Evolutionary conservation across 495 filamentous ascomycete genomes (phyloP).

Genomic region (Chaetomium cochliodes): DNA sequence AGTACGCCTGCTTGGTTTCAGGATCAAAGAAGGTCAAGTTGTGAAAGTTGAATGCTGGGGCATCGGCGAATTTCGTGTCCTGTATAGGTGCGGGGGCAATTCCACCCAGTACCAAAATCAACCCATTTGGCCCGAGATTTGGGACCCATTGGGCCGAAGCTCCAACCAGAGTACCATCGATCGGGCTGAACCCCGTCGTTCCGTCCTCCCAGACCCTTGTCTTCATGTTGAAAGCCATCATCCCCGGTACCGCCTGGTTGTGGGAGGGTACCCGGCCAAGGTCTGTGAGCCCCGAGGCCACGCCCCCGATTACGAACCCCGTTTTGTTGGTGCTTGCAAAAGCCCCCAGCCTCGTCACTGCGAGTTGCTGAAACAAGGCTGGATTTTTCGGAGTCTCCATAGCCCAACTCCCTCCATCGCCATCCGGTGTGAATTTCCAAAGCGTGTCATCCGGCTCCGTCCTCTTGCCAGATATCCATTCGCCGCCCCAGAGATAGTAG

Average conservation of each 20-base stretch:
- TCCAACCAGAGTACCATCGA: background rate
- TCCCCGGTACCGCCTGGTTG: slow-evolving; percentile 25
- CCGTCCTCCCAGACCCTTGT: slow-evolving; percentile 22
- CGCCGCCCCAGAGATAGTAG: slow-evolving; percentile 43
- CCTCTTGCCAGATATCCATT: background rate
- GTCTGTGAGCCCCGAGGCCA: background rate
- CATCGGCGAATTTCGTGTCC: too few species aligned
- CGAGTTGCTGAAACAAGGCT: background rate
- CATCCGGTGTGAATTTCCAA: slow-evolving; percentile 40
- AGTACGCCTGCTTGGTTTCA: slow-evolving; percentile 34
- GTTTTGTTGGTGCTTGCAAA: slow-evolving; percentile 13
- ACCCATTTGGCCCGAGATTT: slow-evolving; percentile 27
- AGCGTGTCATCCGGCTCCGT: slow-evolving; percentile 27
- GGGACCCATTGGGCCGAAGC: slow-evolving; percentile 27
- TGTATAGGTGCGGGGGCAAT: background rate
- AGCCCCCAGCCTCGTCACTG: slow-evolving; percentile 13
- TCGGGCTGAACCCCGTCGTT: slow-evolving; percentile 18
- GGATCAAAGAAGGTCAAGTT: slow-evolving; percentile 41
- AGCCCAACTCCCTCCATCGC: slow-evolving; percentile 41
- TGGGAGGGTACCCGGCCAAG: background rate
- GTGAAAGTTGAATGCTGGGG: slow-evolving; percentile 21
- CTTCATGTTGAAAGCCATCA: slow-evolving; percentile 27
- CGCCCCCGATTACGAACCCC: slow-evolving; percentile 24
- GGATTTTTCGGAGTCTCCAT: slow-evolving; percentile 14
- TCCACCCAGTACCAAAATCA: slow-evolving; percentile 41